Evolutionary conservation across 495 filamentous ascomycete genomes (phyloP), one percentile per base, ranked within the genome.

Genomic region (Coniosporium apollinis): DNA sequence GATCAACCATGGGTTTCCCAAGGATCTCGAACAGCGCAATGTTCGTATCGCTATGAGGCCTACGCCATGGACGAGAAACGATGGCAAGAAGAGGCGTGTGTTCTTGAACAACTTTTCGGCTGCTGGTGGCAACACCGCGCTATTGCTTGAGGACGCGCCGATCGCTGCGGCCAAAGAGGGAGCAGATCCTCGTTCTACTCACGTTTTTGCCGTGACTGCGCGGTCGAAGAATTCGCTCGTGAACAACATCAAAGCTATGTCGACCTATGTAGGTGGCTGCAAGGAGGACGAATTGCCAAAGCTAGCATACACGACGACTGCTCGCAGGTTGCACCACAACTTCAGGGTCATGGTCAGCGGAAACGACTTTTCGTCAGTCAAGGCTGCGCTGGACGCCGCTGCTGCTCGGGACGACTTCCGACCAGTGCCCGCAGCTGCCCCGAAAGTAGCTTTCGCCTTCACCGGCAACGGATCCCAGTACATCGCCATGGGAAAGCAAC

Each of bases 291-390:
- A 60, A 33, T 48, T 82, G 5, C 51, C 62, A 1, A 57, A 67
- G 33, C 54, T 89, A 4, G 73, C 82, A 4, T 92, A 91, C 54
- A 82, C 80, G 4, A 82, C 77, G 1, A 89, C 82, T 7, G 83
- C 83, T 30, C 70, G 83, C 41, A 75, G 75, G n/a, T 71, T 79
- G n/a, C 83, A 87, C 41, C 76, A 86, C 50, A 69, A 72, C 32
- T 77, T 75, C 62, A 72, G 82, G 31, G 66, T 79, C 38, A 68
- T 67, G 26, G 65, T 80, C 14, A 55, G 61, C 6, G 76, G 62
- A 1, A 25, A 39, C 28, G 13, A 26, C 24, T 26, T 26, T 7
- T 13, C 7, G 13, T 7, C 7, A 26, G 13, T 26, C 24, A 26
- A 26, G 24, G 13, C 24, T 13, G 8, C 7, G 24, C 24, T 26